These are phyloP conservation scores for Buddleja alternifolia DNA, from an alignment of 257 asterid species.

Conservation along the genomic window DNA sequence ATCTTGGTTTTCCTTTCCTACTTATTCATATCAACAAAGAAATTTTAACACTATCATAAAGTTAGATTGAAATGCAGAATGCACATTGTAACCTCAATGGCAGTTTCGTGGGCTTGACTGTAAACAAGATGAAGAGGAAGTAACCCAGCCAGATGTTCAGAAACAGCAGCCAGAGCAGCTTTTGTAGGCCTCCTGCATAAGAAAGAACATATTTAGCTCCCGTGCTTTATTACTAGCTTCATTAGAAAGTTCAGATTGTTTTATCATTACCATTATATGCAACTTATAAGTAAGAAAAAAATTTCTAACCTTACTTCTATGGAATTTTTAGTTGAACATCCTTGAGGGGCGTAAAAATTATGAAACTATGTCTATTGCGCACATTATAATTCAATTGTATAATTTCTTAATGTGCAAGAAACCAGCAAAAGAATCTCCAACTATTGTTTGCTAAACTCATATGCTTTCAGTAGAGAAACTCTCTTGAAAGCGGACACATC, in stretches of 20 bases:
- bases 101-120: slow-evolving; percentile 94
- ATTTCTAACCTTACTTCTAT: slow-evolving; percentile 23
- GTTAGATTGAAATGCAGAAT: slow-evolving; percentile 19
- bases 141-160: slow-evolving; percentile 94
- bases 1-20: neutral
- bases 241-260: no score
- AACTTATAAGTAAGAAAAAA: slow-evolving; percentile 11
- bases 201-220: slow-evolving; percentile 26
- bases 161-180: slow-evolving; percentile 94
- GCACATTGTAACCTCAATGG: slow-evolving; percentile 70
- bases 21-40: neutral
- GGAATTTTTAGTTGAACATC: neutral
- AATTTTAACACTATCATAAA: slow-evolving; percentile 19
- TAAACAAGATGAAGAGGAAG: slow-evolving; percentile 98
- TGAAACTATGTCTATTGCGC: neutral
- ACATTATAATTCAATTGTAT: slow-evolving; percentile 1
- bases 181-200: slow-evolving; percentile 84
- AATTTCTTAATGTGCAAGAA: neutral
- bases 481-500: slow-evolving; percentile 13
- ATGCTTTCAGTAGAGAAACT: no score
- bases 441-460: no score
- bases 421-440: neutral
- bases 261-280: neutral
- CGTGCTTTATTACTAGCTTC: slow-evolving; percentile 28
- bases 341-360: slow-evolving; percentile 5